phyloP scores from a whole-genome alignment of 768 basidiomycete species.

The Auricularia heimuer region DNA sequence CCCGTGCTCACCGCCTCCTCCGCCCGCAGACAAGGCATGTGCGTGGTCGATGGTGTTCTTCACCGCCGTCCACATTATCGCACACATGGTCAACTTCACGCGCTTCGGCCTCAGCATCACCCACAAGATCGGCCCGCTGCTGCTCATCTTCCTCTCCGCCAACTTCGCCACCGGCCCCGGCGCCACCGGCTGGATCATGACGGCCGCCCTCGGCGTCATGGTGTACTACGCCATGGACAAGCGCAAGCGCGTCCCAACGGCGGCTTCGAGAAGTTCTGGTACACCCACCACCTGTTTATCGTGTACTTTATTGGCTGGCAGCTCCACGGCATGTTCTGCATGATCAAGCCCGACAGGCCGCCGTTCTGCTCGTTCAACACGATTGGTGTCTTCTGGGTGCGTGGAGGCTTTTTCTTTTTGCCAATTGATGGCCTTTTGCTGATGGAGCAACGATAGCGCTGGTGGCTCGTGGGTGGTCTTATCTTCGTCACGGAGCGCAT shows the following conservation, averaged over 20 bases:
- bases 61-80: slow-evolving; percentile 62
- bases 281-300: slow-evolving; percentile 81
- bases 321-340: slow-evolving; percentile 93
- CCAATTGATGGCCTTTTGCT: neutral
- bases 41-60: slow-evolving; percentile 84
- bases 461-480: slow-evolving; percentile 80
- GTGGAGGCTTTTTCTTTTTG: slow-evolving; percentile 15
- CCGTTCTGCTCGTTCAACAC: slow-evolving; percentile 79
- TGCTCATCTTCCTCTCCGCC: slow-evolving; percentile 61
- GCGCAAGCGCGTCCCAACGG: slow-evolving; percentile 44
- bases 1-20: no score
- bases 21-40: slow-evolving; percentile 52
- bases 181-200: slow-evolving; percentile 85
- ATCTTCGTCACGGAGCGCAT: slow-evolving; percentile 85
- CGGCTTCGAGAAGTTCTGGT: slow-evolving; percentile 81
- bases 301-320: slow-evolving; percentile 93
- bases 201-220: slow-evolving; percentile 59
- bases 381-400: slow-evolving; percentile 92
- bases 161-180: slow-evolving; percentile 82
- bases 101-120: slow-evolving; percentile 50
- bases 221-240: slow-evolving; percentile 82
- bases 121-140: slow-evolving; percentile 38
- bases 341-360: slow-evolving; percentile 84
- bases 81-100: slow-evolving; percentile 82
- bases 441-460: slow-evolving; percentile 41